Conservation (phyloP, 2,329 filamentous ascomycete genomes). For the Penicillium oxalicum region DNA sequence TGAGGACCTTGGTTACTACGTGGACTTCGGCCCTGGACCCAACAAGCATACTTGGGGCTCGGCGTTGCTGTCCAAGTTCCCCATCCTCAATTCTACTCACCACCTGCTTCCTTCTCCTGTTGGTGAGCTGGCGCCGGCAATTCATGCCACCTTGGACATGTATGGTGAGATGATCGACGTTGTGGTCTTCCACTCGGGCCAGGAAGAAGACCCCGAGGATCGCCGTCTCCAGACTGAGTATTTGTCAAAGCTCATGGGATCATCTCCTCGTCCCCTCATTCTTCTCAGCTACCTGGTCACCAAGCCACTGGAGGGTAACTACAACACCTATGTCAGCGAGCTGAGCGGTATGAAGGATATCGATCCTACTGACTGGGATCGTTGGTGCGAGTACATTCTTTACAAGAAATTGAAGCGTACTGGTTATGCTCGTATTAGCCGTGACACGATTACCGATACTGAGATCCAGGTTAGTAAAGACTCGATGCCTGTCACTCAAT, state of each 20-base stretch:
- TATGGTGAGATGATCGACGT: constrained; percentile 88
- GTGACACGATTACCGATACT: constrained; percentile 91
- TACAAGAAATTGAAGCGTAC: constrained; percentile 82
- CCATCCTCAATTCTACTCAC: constrained; percentile 93
- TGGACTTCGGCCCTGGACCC: constrained; percentile 91
- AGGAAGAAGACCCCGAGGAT: constrained; percentile 94
- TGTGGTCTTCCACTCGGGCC: constrained; percentile 97
- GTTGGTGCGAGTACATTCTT: constrained; percentile 98
- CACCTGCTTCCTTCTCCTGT: constrained; percentile 90
- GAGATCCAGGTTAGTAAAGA: constrained; percentile 68
- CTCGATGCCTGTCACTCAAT: background rate
- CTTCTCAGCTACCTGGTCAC: constrained; percentile 90
- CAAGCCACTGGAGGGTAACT: constrained; percentile 84
- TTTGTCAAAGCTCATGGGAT: constrained; percentile 80
- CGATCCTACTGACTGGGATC: constrained; percentile 85
- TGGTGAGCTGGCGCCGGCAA: constrained; percentile 89
- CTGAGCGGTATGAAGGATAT: constrained; percentile 91
- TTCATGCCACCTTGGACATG: constrained; percentile 90
- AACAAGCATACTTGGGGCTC: constrained; percentile 99
- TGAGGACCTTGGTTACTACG: constrained; percentile 97
- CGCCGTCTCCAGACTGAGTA: constrained; percentile 81
- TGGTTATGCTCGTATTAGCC: constrained; percentile 82
- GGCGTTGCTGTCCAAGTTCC: constrained; percentile 91
- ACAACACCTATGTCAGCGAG: constrained; percentile 88
- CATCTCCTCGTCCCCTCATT: constrained; percentile 70